A percentile compares a stretch with the other conserved stretches of the same genome.
phyloP scores from a whole-genome alignment of 345 rosid genomes.

The Reutealis trisperma region DNA sequence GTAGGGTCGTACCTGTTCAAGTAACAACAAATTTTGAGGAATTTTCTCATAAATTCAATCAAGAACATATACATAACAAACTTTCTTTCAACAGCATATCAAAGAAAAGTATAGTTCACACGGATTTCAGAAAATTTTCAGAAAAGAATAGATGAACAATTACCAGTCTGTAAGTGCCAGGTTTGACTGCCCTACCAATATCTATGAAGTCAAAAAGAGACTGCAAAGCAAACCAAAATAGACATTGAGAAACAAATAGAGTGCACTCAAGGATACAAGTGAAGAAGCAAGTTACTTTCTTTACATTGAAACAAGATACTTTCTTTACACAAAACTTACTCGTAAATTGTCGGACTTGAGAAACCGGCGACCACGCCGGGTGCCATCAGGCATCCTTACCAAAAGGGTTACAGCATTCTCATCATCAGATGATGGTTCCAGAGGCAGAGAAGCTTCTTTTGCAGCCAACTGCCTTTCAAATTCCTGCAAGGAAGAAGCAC shows the following conservation, averaged over 20 bases:
- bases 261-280: neutral
- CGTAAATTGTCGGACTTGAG: constrained; percentile 75
- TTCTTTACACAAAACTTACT: constrained; percentile 41
- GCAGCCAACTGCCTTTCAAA: constrained; percentile 74
- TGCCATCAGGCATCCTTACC: constrained; percentile 94
- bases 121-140: too few species aligned
- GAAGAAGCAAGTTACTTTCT: neutral
- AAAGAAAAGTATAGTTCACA: neutral
- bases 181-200: constrained; percentile 79
- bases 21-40: neutral
- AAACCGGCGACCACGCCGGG: constrained; percentile 90
- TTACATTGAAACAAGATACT: neutral
- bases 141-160: constrained; percentile 12
- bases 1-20: constrained; percentile 92
- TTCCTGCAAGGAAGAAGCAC: constrained; percentile 55
- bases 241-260: constrained; percentile 3
- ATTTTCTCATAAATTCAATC: neutral
- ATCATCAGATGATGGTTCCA: constrained; percentile 77
- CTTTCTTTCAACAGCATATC: neutral
- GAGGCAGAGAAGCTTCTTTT: constrained; percentile 93
- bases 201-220: constrained; percentile 91
- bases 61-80: neutral
- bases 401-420: constrained; percentile 85
- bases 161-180: constrained; percentile 93
- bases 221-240: constrained; percentile 46